Percentiles rank a stretch among this genome's conserved stretches.
phyloP scores from a whole-genome alignment of 129 eudicot species.

The Flaveria robusta region DNA sequence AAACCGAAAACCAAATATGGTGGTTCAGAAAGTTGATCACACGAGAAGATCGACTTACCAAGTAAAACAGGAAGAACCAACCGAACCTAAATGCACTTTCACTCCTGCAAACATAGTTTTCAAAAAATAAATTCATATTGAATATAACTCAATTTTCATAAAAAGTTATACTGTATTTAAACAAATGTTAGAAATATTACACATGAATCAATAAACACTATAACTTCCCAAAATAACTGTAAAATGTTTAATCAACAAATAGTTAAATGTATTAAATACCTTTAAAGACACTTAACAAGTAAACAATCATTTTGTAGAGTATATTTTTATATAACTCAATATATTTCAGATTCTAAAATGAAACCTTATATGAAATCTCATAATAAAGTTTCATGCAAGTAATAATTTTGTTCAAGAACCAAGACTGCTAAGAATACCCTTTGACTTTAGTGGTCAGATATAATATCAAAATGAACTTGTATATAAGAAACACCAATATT shows the following conservation, averaged over 20 bases:
- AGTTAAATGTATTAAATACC: too few species aligned
- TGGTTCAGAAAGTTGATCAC: neutral
- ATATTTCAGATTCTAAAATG: too few species aligned
- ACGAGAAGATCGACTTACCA: conserved; percentile 41
- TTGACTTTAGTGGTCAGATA: conserved; percentile 2
- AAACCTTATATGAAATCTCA: too few species aligned
- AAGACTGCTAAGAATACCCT: neutral
- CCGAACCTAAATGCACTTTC: conserved; percentile 89
- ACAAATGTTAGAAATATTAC: neutral
- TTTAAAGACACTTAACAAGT: too few species aligned
- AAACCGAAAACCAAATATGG: neutral
- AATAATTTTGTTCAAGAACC: too few species aligned
- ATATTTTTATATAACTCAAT: too few species aligned
- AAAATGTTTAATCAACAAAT: too few species aligned
- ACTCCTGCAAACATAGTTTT: conserved; percentile 52
- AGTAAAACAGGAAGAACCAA: conserved; percentile 84
- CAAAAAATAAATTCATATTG: neutral
- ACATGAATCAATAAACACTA: too few species aligned
- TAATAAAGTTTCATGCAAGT: too few species aligned
- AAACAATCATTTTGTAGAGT: too few species aligned
- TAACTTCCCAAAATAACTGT: too few species aligned
- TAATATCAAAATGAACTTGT: neutral
- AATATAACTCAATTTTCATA: neutral
- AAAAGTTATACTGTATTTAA: too few species aligned
- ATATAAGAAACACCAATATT: neutral